These are phyloP conservation scores for Gnaphalium uliginosum DNA, from an alignment of 129 eudicot species.

Conservation along the genomic window DNA sequence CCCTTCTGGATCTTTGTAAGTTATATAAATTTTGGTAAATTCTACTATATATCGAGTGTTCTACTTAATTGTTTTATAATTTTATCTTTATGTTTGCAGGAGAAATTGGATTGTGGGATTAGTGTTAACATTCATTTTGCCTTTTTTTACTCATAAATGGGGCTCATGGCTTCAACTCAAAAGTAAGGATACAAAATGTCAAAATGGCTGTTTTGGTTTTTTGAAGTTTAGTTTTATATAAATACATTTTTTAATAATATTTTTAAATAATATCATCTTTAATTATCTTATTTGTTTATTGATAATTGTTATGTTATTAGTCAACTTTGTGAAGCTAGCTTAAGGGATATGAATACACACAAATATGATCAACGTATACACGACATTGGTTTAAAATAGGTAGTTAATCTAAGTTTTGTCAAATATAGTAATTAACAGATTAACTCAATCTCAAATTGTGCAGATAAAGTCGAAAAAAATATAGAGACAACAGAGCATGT, in stretches of 20 bases:
- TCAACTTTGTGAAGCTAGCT: no score
- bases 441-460: no score
- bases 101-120: slow-evolving; percentile 49
- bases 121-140: slow-evolving; percentile 40
- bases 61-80: background rate
- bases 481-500: slow-evolving; percentile 42
- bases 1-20: slow-evolving; percentile 45
- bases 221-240: no score
- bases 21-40: background rate
- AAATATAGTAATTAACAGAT: no score
- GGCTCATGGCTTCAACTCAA: slow-evolving; percentile 42
- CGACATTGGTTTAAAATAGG: no score
- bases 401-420: no score
- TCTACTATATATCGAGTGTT: background rate
- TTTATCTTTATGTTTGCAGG: slow-evolving; percentile 24
- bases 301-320: no score
- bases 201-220: background rate
- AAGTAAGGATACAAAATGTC: slow-evolving; percentile 29
- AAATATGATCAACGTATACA: no score
- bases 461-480: slow-evolving; percentile 36
- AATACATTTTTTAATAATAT: no score
- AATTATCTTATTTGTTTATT: no score
- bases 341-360: no score
- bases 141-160: slow-evolving; percentile 49
- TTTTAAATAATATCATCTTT: no score